These are phyloP conservation scores for Davidsoniella eucalypti DNA, from an alignment of 2,329 filamentous ascomycete species.

Conservation along the genomic window DNA sequence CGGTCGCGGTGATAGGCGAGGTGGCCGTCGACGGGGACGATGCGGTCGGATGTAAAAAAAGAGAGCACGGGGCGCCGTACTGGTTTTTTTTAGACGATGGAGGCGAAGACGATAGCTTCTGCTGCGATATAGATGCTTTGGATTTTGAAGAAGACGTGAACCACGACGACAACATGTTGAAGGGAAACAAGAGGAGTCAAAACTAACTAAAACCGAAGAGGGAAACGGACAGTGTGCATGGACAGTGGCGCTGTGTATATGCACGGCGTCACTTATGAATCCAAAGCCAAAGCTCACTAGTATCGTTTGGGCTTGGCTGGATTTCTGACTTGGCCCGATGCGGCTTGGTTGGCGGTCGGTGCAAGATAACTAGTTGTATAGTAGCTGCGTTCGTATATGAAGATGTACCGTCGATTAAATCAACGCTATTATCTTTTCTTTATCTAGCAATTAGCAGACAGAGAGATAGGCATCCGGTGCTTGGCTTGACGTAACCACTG, in stretches of 20 bases:
- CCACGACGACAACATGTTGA: slow-evolving; percentile 5
- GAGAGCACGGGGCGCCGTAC: too few species aligned
- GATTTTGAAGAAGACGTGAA: neutral
- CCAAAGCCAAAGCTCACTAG: slow-evolving; percentile 3
- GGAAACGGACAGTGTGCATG: slow-evolving; percentile 5
- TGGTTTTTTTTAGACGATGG: too few species aligned
- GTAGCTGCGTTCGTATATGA: too few species aligned
- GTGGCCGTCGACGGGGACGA: neutral
- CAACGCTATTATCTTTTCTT: neutral
- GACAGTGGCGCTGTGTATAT: neutral
- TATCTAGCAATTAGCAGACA: neutral
- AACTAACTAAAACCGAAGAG: slow-evolving; percentile 2
- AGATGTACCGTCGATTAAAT: neutral
- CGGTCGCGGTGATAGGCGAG: slow-evolving; percentile 1
- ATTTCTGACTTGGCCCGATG: neutral
- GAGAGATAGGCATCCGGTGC: neutral
- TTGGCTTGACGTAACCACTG: neutral
- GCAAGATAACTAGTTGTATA: too few species aligned
- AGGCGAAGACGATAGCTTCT: neutral
- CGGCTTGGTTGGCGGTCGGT: neutral
- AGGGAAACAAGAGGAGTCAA: slow-evolving; percentile 5
- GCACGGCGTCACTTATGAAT: neutral
- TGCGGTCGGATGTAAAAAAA: too few species aligned
- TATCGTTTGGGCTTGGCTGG: slow-evolving; percentile 7
- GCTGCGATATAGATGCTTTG: neutral